Percentiles rank a stretch among this genome's conserved stretches.
Evolutionary conservation across 2,329 filamentous ascomycete species (phyloP).

Genomic region (Pseudopithomyces maydicus): DNA sequence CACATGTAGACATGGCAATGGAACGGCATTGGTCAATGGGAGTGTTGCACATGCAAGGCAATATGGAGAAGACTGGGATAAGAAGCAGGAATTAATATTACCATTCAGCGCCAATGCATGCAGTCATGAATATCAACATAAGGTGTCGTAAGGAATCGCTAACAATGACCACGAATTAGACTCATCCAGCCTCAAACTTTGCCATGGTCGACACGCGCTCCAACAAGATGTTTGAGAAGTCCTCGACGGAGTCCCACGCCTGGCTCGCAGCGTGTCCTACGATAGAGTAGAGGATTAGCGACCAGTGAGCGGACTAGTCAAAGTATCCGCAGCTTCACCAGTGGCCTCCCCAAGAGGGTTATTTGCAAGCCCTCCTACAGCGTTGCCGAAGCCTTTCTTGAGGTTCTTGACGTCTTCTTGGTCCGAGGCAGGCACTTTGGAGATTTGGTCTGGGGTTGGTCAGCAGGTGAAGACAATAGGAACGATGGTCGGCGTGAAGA

Average conservation of each 20-base stretch:
- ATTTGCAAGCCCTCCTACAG: constrained; percentile 38
- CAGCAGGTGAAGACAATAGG: constrained; percentile 9
- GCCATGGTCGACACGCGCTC: constrained; percentile 27
- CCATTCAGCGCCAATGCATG: neutral
- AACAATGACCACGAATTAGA: too few species aligned
- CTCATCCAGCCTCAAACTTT: neutral
- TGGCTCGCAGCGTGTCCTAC: constrained; percentile 30
- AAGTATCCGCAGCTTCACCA: constrained; percentile 42
- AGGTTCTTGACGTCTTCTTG: constrained; percentile 44
- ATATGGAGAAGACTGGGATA: neutral
- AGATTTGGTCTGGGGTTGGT: constrained; percentile 38
- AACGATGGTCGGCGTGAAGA: neutral
- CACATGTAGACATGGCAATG: neutral
- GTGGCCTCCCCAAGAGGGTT: constrained; percentile 44
- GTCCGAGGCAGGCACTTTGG: constrained; percentile 46
- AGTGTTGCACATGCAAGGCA: neutral
- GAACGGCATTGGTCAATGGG: too few species aligned
- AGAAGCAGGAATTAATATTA: neutral
- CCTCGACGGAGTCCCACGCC: constrained; percentile 27
- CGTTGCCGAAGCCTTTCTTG: constrained; percentile 43
- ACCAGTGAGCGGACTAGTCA: constrained; percentile 44
- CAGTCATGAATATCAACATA: neutral
- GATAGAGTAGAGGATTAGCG: constrained; percentile 34
- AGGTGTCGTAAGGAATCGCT: neutral
- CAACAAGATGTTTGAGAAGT: constrained; percentile 22